These are phyloP conservation scores for Zychaea mexicana DNA, from an alignment of 371 early-diverging fungal species.

Conservation along the genomic window DNA sequence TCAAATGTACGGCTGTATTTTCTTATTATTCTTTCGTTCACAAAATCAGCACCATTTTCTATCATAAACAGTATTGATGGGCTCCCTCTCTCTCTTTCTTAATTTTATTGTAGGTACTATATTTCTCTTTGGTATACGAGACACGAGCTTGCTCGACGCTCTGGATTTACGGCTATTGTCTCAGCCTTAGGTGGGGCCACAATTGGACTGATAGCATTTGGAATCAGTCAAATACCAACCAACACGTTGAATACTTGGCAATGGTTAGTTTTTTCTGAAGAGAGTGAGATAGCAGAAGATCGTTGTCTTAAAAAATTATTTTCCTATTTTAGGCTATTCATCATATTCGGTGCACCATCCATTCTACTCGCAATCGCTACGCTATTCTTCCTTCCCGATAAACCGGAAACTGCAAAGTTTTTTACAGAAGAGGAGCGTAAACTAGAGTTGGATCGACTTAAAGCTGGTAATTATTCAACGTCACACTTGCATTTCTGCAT, in stretches of 20 bases:
- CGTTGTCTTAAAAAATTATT: too few relatives aligned
- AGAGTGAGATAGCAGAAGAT: too few relatives aligned
- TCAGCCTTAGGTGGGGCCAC: not conserved
- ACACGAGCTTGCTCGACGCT: not conserved
- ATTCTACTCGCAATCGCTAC: not conserved
- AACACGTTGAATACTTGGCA: not conserved
- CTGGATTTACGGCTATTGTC: not conserved
- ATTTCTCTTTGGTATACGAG: not conserved
- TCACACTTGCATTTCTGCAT: too few relatives aligned
- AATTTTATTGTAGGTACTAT: too few relatives aligned
- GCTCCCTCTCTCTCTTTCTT: too few relatives aligned
- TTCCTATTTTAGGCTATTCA: not conserved
- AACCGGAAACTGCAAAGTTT: not conserved
- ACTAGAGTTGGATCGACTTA: not conserved
- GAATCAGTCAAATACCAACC: not conserved
- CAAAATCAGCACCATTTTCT: not conserved
- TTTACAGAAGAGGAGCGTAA: not conserved
- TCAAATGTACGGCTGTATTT: not conserved
- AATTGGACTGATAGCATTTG: not conserved
- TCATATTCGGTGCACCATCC: not conserved
- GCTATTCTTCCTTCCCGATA: not conserved
- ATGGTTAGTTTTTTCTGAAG: too few relatives aligned
- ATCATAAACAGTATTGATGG: too few relatives aligned
- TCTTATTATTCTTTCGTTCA: not conserved
- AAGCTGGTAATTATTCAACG: too few relatives aligned